Evolutionary conservation across 495 filamentous ascomycete species (phyloP).

Genomic region (Penicillium parvum): DNA sequence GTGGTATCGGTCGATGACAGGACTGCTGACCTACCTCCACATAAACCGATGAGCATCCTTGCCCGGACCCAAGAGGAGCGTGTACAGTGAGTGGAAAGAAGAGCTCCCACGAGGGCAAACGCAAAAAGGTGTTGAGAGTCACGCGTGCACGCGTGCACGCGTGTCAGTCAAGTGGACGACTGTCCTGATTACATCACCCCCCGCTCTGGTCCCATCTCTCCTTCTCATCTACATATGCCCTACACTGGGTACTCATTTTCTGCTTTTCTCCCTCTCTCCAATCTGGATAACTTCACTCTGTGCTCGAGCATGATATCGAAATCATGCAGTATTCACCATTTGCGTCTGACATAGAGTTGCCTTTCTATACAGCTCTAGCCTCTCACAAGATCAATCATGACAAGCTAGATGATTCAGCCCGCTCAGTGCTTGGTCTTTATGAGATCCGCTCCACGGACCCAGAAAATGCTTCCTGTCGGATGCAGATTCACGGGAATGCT

Average conservation of each 20-base stretch:
- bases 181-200: conserved; percentile 14
- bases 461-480: conserved; percentile 67
- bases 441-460: conserved; percentile 67
- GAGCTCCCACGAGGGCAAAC: conserved; percentile 1
- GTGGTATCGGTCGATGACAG: conserved; percentile 3
- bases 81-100: background rate
- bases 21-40: conserved; percentile 72
- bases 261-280: no score
- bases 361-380: conserved; percentile 87
- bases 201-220: background rate
- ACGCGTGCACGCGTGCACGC: no score
- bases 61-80: background rate
- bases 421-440: conserved; percentile 82
- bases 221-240: conserved; percentile 2
- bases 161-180: no score
- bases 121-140: conserved; percentile 8
- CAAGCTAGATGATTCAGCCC: conserved; percentile 88
- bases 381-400: conserved; percentile 93
- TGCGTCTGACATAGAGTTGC: conserved; percentile 87
- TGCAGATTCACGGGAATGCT: conserved; percentile 85
- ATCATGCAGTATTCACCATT: conserved; percentile 73
- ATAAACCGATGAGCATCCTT: conserved; percentile 88
- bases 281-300: background rate
- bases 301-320: background rate
- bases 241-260: no score